Conservation (phyloP, 148 eudicot species). For the Drosera capensis region DNA sequence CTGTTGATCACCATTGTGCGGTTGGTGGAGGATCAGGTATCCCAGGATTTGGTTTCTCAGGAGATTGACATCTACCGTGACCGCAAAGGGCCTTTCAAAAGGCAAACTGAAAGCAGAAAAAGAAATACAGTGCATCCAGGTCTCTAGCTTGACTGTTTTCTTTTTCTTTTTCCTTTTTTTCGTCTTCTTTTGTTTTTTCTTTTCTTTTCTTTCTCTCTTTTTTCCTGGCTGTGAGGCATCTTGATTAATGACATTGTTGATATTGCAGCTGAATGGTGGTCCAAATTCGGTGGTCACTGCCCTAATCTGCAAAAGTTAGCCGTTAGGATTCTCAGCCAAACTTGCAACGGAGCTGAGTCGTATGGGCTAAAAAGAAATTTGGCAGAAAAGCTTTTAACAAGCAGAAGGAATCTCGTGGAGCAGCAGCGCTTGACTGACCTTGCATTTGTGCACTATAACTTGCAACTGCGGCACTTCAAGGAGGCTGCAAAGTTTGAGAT, state of each 20-base stretch:
- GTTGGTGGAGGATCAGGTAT: slow-evolving; percentile 13
- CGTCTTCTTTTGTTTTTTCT: too few species aligned
- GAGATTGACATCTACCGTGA: slow-evolving; percentile 28
- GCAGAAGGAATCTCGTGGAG: slow-evolving; percentile 17
- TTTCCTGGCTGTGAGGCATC: too few species aligned
- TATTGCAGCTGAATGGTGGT: slow-evolving; percentile 67
- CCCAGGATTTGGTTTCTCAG: slow-evolving; percentile 17
- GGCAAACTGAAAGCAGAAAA: slow-evolving; percentile 14
- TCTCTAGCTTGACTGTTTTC: slow-evolving; percentile 9
- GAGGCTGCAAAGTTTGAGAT: slow-evolving; percentile 7
- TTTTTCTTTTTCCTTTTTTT: not conserved
- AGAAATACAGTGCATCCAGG: slow-evolving; percentile 38
- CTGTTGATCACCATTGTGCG: slow-evolving; percentile 25
- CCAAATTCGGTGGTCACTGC: slow-evolving; percentile 28
- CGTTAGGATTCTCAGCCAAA: slow-evolving; percentile 40
- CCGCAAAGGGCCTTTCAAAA: slow-evolving; percentile 18
- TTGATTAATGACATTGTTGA: too few species aligned
- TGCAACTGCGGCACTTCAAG: slow-evolving; percentile 28
- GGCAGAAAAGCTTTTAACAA: slow-evolving; percentile 36
- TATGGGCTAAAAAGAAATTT: slow-evolving; percentile 34
- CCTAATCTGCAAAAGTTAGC: slow-evolving; percentile 56
- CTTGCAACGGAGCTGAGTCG: slow-evolving; percentile 43
- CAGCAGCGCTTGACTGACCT: slow-evolving; percentile 16
- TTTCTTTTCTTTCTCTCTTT: too few species aligned
- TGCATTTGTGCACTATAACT: slow-evolving; percentile 34